phyloP scores from a whole-genome alignment of 2,329 filamentous ascomycete genomes.

The Zymoseptoria pseudotritici region DNA sequence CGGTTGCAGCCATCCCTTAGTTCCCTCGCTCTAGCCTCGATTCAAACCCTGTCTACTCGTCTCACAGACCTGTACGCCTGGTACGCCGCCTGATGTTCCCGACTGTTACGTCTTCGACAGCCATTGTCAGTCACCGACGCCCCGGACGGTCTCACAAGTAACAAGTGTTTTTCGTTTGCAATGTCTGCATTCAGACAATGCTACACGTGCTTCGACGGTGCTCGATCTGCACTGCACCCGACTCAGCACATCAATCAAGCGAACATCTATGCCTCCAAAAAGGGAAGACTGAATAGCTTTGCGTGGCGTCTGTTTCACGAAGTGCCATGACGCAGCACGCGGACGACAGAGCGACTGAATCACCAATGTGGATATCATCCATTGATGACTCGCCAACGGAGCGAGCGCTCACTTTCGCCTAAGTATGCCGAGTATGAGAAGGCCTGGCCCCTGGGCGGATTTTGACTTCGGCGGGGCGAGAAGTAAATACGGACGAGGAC shows the following conservation, averaged over 20 bases:
- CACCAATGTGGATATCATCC: background rate
- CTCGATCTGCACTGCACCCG: no score
- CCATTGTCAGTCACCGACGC: no score
- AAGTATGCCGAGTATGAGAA: background rate
- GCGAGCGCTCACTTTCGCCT: background rate
- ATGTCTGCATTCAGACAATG: no score
- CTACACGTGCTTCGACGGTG: no score
- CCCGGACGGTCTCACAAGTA: no score
- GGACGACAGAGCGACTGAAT: background rate
- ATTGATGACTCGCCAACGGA: no score
- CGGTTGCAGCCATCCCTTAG: background rate
- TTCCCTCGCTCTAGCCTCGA: background rate
- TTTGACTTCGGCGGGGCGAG: background rate
- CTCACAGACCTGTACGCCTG: no score
- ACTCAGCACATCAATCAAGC: no score
- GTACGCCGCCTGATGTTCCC: no score
- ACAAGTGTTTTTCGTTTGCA: no score
- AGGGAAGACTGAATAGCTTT: background rate
- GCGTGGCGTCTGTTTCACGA: background rate
- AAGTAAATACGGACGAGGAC: background rate
- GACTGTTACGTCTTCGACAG: no score
- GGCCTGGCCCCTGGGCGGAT: background rate
- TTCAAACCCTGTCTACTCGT: background rate
- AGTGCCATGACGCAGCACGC: background rate
- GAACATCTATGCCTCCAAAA: no score